Conservation (phyloP, 768 basidiomycete species). For the Inosperma sp. region DNA sequence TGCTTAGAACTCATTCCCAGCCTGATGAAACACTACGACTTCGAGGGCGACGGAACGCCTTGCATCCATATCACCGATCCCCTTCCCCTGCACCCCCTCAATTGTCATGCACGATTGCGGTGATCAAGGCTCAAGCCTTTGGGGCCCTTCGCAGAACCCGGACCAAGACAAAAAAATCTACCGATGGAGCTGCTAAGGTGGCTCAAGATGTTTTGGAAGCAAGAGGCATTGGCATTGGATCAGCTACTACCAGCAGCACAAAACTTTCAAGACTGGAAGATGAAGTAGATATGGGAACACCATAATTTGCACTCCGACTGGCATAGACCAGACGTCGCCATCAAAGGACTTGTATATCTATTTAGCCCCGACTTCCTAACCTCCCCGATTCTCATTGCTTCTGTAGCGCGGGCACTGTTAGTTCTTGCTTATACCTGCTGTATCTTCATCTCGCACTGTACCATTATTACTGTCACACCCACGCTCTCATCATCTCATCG, state of each 20-base stretch:
- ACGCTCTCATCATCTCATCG: too few relatives aligned
- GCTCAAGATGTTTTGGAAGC: conserved; percentile 81
- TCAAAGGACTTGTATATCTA: too few relatives aligned
- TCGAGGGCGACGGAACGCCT: conserved; percentile 49
- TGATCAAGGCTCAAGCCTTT: conserved; percentile 89
- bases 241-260: conserved; percentile 29
- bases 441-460: background rate
- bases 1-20: conserved; percentile 47
- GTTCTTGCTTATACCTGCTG: too few relatives aligned
- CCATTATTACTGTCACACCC: background rate
- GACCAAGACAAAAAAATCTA: conserved; percentile 63
- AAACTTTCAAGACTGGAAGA: conserved; percentile 55
- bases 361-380: too few relatives aligned
- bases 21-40: conserved; percentile 50
- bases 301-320: conserved; percentile 13
- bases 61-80: conserved; percentile 45
- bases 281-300: conserved; percentile 40
- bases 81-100: conserved; percentile 42
- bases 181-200: conserved; percentile 66
- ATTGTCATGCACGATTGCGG: conserved; percentile 77
- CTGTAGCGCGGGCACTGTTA: too few relatives aligned
- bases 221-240: conserved; percentile 58
- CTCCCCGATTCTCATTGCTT: too few relatives aligned
- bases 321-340: too few relatives aligned
- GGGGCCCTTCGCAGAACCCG: conserved; percentile 79